Conservation (phyloP, 192 early-diverging fungal genomes). For the Phlyctochytrium bullatum region DNA sequence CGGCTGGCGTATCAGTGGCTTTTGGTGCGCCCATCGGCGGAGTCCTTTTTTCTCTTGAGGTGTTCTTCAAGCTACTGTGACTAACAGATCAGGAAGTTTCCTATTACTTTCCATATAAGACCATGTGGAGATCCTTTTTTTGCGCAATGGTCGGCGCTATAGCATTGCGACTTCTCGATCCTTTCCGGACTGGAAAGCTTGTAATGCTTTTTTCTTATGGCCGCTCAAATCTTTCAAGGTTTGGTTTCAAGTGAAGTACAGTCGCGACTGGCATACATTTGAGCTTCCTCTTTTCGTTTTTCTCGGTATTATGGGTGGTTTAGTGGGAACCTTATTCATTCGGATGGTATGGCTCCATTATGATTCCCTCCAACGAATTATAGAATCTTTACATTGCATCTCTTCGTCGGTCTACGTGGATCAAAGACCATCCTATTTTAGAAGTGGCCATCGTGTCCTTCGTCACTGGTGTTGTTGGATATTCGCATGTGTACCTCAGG, state of each 20-base stretch:
- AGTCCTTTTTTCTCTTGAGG: conserved; percentile 71
- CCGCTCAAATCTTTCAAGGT: conserved; percentile 11
- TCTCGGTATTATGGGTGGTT: conserved; percentile 74
- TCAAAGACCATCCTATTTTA: conserved; percentile 33
- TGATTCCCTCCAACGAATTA: background rate
- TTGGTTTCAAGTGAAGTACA: conserved; percentile 92
- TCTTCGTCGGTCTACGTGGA: conserved; percentile 33
- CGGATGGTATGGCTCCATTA: conserved; percentile 29
- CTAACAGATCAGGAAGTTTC: conserved; percentile 70
- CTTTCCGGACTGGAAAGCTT: conserved; percentile 93
- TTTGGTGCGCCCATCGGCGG: conserved; percentile 97
- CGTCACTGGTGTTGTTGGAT: conserved; percentile 48
- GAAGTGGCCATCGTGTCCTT: conserved; percentile 48
- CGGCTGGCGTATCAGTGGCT: conserved; percentile 95
- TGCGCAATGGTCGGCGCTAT: conserved; percentile 94
- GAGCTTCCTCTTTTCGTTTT: conserved; percentile 71
- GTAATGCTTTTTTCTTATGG: conserved; percentile 43
- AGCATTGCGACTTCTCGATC: conserved; percentile 70
- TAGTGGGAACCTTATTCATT: conserved; percentile 53
- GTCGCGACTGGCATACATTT: conserved; percentile 93
- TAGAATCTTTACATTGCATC: conserved; percentile 34
- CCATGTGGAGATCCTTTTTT: conserved; percentile 97
- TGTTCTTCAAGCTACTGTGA: background rate
- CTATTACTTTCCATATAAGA: conserved; percentile 89
- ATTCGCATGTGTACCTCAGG: conserved; percentile 40